A percentile compares a stretch with the other conserved stretches of the same genome.
phyloP scores from a whole-genome alignment of 805 yeast genomes.

The Candida succiphila region DNA sequence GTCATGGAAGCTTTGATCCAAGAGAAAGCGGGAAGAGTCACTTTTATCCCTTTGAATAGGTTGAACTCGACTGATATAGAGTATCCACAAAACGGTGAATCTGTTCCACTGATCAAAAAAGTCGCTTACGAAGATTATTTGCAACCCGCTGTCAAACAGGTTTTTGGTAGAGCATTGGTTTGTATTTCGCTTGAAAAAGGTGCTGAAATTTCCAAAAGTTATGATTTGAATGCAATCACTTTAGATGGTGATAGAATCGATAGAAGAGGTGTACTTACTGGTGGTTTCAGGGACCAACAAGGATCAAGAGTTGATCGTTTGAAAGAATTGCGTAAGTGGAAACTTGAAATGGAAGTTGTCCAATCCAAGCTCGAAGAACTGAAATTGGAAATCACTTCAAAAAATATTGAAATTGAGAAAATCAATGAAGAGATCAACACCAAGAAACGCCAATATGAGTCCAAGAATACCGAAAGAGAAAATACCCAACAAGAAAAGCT shows the following conservation, averaged over 20 bases:
- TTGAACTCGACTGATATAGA: slow-evolving; percentile 29
- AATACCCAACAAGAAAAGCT: slow-evolving; percentile 32
- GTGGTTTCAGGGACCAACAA: slow-evolving; percentile 73
- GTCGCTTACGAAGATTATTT: slow-evolving; percentile 50
- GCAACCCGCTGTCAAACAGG: slow-evolving; percentile 61
- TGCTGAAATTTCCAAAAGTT: slow-evolving; percentile 49
- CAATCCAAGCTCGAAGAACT: slow-evolving; percentile 30
- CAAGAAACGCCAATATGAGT: slow-evolving; percentile 31
- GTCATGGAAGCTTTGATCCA: slow-evolving; percentile 69
- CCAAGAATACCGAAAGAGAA: slow-evolving; percentile 29
- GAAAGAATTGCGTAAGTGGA: slow-evolving; percentile 43
- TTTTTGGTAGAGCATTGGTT: slow-evolving; percentile 76
- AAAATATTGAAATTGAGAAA: slow-evolving; percentile 43
- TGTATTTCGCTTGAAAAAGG: slow-evolving; percentile 63
- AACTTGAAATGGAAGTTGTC: slow-evolving; percentile 31
- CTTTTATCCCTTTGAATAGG: slow-evolving; percentile 84
- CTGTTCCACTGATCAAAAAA: slow-evolving; percentile 71
- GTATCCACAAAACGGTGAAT: slow-evolving; percentile 58
- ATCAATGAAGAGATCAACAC: slow-evolving; percentile 33
- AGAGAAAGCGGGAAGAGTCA: slow-evolving; percentile 71
- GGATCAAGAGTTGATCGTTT: slow-evolving; percentile 64
- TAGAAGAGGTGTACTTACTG: slow-evolving; percentile 73
- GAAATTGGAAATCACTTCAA: slow-evolving; percentile 24
- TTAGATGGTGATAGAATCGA: slow-evolving; percentile 89
- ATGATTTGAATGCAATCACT: slow-evolving; percentile 68